Evolutionary conservation across 2,329 filamentous ascomycete species (phyloP).

Genomic region (Ceratocystis cacaofunesta): DNA sequence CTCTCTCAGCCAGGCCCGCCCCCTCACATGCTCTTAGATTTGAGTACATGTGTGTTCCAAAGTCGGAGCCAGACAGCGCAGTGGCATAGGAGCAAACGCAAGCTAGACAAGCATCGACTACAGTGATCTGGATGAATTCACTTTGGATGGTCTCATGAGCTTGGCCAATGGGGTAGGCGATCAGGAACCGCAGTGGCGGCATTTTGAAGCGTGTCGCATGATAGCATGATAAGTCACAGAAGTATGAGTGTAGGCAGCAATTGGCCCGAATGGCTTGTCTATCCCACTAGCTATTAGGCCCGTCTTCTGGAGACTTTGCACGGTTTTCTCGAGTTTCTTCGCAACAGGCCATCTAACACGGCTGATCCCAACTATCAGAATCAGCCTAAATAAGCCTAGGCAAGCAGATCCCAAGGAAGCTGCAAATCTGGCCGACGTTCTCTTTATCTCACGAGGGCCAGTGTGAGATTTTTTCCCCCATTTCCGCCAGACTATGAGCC

Average conservation of each 20-base stretch:
- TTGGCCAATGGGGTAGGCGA: slow-evolving; percentile 26
- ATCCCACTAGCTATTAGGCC: slow-evolving; percentile 31
- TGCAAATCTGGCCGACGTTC: slow-evolving; percentile 48
- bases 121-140: slow-evolving; percentile 55
- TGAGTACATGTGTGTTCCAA: slow-evolving; percentile 46
- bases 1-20: neutral
- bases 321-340: slow-evolving; percentile 36
- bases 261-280: too few relatives aligned
- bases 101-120: slow-evolving; percentile 58
- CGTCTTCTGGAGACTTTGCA: slow-evolving; percentile 47
- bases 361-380: slow-evolving; percentile 40
- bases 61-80: slow-evolving; percentile 40
- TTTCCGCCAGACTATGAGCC: neutral
- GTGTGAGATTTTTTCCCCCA: neutral
- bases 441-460: slow-evolving; percentile 55
- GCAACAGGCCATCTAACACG: slow-evolving; percentile 32
- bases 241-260: neutral
- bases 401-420: slow-evolving; percentile 44
- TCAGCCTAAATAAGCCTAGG: slow-evolving; percentile 58
- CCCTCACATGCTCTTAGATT: slow-evolving; percentile 26
- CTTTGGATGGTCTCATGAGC: slow-evolving; percentile 39
- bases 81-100: slow-evolving; percentile 31
- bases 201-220: slow-evolving; percentile 41
- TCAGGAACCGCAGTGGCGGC: slow-evolving; percentile 40
- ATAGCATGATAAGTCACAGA: neutral